These are phyloP conservation scores for Erucastrum elatum DNA, from an alignment of 345 rosid species.

Conservation along the genomic window DNA sequence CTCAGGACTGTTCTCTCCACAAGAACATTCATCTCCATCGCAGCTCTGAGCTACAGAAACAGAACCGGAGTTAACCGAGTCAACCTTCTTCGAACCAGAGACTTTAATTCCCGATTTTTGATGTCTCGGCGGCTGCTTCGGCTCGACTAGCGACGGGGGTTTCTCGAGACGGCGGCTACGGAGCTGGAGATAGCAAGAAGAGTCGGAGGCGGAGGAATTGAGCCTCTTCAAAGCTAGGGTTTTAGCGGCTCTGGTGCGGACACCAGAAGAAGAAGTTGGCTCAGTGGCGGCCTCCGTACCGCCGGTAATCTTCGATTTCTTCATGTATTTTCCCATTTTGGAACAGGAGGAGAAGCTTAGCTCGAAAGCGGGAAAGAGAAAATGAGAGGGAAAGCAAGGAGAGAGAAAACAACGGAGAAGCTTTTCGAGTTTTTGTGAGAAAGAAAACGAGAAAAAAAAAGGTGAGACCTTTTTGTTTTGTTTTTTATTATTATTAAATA, in stretches of 20 bases:
- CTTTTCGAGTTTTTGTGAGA: constrained; percentile 12
- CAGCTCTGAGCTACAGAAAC: constrained; percentile 17
- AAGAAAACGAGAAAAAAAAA: background rate
- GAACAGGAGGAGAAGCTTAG: background rate
- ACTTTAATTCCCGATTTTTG: constrained; percentile 14
- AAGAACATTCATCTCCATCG: constrained; percentile 27
- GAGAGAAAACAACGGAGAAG: constrained; percentile 23
- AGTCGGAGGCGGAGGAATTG: constrained; percentile 32
- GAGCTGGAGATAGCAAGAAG: constrained; percentile 68
- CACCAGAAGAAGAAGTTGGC: constrained; percentile 25
- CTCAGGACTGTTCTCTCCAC: constrained; percentile 53
- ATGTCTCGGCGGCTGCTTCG: constrained; percentile 14
- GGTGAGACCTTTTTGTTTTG: background rate
- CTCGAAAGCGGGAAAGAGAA: constrained; percentile 29
- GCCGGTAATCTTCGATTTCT: constrained; percentile 36
- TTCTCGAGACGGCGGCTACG: constrained; percentile 68
- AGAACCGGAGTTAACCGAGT: constrained; percentile 29
- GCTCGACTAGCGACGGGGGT: constrained; percentile 24
- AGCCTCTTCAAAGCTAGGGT: constrained; percentile 47
- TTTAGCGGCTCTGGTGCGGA: constrained; percentile 48
- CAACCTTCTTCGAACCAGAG: constrained; percentile 23
- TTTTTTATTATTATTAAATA: too few relatives aligned
- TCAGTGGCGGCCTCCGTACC: constrained; percentile 37
- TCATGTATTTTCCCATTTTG: constrained; percentile 42
- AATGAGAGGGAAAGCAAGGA: constrained; percentile 37